Conservation (phyloP, 805 yeast genomes). For the Pichia insulana region DNA sequence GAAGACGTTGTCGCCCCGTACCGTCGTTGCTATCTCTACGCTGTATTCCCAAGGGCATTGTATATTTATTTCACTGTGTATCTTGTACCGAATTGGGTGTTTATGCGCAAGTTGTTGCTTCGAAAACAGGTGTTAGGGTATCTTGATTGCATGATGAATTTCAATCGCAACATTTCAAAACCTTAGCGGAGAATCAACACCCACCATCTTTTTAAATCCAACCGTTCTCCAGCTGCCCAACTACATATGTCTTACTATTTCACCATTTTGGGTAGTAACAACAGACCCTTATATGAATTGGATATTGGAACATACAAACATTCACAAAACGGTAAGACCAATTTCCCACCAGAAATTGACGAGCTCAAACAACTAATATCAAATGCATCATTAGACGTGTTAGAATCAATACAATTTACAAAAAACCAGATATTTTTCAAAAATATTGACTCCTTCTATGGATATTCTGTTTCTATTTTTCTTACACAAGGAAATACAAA, state of each 20-base stretch:
- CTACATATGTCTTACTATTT: conserved; percentile 65
- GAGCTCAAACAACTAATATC: conserved; percentile 84
- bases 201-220: no score
- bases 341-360: conserved; percentile 58
- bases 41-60: no score
- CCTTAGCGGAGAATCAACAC: no score
- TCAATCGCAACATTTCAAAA: no score
- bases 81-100: no score
- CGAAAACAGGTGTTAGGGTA: no score
- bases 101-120: no score
- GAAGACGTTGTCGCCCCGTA: no score
- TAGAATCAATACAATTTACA: conserved; percentile 85
- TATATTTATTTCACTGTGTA: no score
- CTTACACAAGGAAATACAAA: conserved; percentile 84
- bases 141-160: no score
- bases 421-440: conserved; percentile 59
- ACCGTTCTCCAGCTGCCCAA: no score
- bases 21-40: no score
- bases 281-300: conserved; percentile 78
- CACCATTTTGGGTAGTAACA: conserved; percentile 79
- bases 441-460: conserved; percentile 78
- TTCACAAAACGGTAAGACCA: conserved; percentile 54
- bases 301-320: conserved; percentile 72
- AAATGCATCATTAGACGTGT: conserved; percentile 83
- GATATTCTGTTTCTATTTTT: conserved; percentile 72